Evolutionary conservation across 345 rosid species (phyloP).

Genomic region (Gossypium bickii): DNA sequence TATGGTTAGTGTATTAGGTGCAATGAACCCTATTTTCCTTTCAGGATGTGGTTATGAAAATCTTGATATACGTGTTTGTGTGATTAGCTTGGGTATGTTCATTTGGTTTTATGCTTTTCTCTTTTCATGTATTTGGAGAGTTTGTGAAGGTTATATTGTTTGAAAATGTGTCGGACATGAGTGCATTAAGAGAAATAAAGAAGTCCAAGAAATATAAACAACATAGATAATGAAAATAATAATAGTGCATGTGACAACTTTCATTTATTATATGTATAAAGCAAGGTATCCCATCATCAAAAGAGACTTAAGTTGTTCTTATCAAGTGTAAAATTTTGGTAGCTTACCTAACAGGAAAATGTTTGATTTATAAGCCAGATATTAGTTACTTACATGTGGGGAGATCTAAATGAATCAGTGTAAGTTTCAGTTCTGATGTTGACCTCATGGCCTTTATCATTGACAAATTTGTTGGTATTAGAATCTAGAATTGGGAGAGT

Average conservation of each 20-base stretch:
- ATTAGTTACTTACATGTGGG: neutral
- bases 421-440: slow-evolving; percentile 11
- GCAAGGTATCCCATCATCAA: slow-evolving; percentile 17
- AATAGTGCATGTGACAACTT: slow-evolving; percentile 5
- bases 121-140: neutral
- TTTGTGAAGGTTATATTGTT: neutral
- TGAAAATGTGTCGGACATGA: neutral
- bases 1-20: slow-evolving; percentile 20
- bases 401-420: neutral
- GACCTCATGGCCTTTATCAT: slow-evolving; percentile 23
- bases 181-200: neutral
- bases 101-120: neutral
- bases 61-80: neutral
- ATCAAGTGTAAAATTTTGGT: slow-evolving; percentile 31
- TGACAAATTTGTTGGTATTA: slow-evolving; percentile 19
- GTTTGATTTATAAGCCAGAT: slow-evolving; percentile 9
- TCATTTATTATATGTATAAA: neutral
- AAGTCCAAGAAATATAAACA: neutral
- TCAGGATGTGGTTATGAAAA: neutral
- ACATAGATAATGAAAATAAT: neutral
- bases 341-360: slow-evolving; percentile 47
- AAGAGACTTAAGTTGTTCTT: slow-evolving; percentile 16
- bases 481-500: slow-evolving; percentile 17
- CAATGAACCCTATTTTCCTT: slow-evolving; percentile 6
- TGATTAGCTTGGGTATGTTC: neutral